These are phyloP conservation scores for Lactifluus subvellereus DNA, from an alignment of 768 basidiomycete genomes.

Conservation along the genomic window DNA sequence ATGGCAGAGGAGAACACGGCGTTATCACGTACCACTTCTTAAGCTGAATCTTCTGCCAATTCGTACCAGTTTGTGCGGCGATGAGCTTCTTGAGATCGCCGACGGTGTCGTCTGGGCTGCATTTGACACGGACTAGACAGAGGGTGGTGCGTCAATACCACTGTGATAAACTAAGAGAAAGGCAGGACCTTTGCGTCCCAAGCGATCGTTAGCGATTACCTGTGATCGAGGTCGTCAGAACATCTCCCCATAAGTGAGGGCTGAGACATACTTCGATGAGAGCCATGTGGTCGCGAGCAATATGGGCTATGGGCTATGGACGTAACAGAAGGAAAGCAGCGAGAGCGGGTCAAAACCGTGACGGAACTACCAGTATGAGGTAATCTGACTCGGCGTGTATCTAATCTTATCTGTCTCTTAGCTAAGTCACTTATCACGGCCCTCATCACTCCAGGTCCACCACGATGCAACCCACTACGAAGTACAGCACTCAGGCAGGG, in stretches of 20 bases:
- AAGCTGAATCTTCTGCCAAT: constrained; percentile 75
- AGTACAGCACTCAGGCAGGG: background rate
- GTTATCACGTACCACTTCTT: constrained; percentile 83
- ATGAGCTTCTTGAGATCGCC: constrained; percentile 97
- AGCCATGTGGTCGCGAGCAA: constrained; percentile 25
- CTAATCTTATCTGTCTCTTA: background rate
- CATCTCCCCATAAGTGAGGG: background rate
- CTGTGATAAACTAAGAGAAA: background rate
- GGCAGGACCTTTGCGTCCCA: constrained; percentile 81
- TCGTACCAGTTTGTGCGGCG: constrained; percentile 92
- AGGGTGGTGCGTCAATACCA: background rate
- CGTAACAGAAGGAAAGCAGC: background rate
- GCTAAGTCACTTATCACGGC: no score
- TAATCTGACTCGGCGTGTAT: constrained; percentile 3
- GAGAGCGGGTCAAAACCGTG: no score
- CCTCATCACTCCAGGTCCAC: no score
- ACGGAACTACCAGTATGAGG: background rate
- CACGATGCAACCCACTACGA: background rate
- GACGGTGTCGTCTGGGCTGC: constrained; percentile 91
- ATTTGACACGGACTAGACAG: constrained; percentile 82
- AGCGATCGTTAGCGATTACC: constrained; percentile 94
- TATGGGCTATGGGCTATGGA: background rate
- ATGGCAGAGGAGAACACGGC: background rate
- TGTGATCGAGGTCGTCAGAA: constrained; percentile 31
- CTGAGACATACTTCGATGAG: constrained; percentile 31